Base-by-base conservation (phyloP, 2,329 filamentous ascomycete genomes). In the Botrytis pseudocinerea region DNA sequence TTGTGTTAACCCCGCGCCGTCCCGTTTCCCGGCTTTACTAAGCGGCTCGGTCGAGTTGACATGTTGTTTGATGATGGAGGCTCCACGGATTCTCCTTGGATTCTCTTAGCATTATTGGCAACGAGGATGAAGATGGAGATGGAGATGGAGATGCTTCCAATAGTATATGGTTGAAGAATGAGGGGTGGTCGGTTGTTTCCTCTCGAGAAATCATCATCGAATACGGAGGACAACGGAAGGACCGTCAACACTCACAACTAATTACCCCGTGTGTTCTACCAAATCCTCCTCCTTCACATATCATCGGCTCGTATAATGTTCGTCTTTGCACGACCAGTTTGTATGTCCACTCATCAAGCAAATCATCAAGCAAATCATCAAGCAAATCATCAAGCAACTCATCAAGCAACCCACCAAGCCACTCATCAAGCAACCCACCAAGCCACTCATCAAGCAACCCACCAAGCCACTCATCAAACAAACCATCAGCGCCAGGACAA, bases 1-100 rank as follows among this genome's bases (percentile, higher is more conserved):
- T 25, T 57, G 40, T 54, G n/a, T 65, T 48, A 65, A 65, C 44
- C 28, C 62, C 61, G 61, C n/a, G 18, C 40, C 62, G 44, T 35
- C 38, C 44, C n/a, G 6, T 57, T 28, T 57, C n/a, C n/a, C n/a
- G n/a, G 51, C n/a, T 28, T 57, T 57, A 54, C 51, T 18, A 57
- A 28, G 51, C 51, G n/a, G 51, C 51, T 57, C 51, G n/a, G n/a
- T 57, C n/a, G 51, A 57, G 51, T 28, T 63, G 60, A 44, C 40
- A 63, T 28, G 44, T 44, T 38, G 8, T 61, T 20, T 25, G 25
- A 32, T 12, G 40, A 25, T 62, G 25, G 35, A 28, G 3, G 20
- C 42, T 62, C 60, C 22, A 62, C 22, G 35, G 9, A 18, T 9
- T 28, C 42, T n/a, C n/a, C 40, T n/a, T 28, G n/a, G 40, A 44